Base-by-base conservation (phyloP, 2,329 filamentous ascomycete species). In the Aspergillus transmontanensis region DNA sequence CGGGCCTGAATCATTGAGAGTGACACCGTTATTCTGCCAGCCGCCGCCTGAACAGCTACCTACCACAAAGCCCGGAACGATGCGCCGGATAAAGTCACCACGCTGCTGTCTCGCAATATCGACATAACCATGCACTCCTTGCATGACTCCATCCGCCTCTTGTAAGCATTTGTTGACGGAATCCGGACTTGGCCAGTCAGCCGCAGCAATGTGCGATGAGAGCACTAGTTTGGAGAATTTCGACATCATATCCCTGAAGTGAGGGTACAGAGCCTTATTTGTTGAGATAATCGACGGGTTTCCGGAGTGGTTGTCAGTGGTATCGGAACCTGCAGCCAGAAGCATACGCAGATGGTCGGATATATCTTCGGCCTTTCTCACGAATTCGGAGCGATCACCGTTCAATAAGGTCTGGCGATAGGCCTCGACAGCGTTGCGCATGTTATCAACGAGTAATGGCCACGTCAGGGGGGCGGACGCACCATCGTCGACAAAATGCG, bases 231-330 rank as follows among this genome's bases (percentile, higher is more conserved):
- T 99, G n/a, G 95, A 98, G 77, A 99, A 99, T 72, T 96, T 94
- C 51, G 95, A 98, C 95, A 99, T 99, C 89, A 98, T 98, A 75
- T 98, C 95, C 59, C 95, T 86, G 80, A 99, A 99, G 78, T 98
- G 94, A 28, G 95, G 95, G 74, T 98, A 98, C 19, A 99, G 83
- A 0, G 93, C 92, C 78, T 98, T 98, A 83, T 99, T 99, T 6
- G 93, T 96, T 7, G 94, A 97, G 64, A 99, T 99, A 72, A 99
- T 97, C n/a, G 95, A 98, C 5, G 95, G 95, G 70, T 98, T 96
- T 48, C 95, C 95, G 23, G 95, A 98, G 77, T 99, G 95, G 74
- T 99, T 99, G 79, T 99, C 95, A 0, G 95, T 99, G 1, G 95
- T 99, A 60, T 94, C 93, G 39, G 95, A 99, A 10, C 94, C 95